A percentile compares a stretch with the other conserved stretches of the same genome.
phyloP scores from a whole-genome alignment of 208 protist genomes.

The Naegleria fowleri region DNA sequence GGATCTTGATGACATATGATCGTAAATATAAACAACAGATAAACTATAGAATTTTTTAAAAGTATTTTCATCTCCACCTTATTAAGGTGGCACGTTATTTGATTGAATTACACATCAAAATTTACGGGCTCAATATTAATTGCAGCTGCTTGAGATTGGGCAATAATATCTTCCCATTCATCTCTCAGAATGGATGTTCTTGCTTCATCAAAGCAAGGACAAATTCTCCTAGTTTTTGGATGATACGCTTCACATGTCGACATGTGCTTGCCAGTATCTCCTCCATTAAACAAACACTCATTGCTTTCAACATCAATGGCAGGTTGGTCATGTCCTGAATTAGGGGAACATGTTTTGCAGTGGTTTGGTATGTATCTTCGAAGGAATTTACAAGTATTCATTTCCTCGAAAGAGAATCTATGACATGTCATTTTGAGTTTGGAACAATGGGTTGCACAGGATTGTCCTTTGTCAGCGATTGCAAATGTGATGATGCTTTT shows the following conservation, averaged over 20 bases:
- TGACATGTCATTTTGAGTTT: neutral
- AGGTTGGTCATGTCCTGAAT: conserved; percentile 3
- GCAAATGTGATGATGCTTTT: neutral
- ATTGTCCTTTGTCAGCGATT: neutral
- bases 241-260: conserved; percentile 13
- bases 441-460: neutral
- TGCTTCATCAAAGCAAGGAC: conserved; percentile 17
- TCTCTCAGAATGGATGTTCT: neutral
- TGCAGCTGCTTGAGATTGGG: neutral
- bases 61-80: too few relatives aligned
- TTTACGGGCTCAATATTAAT: neutral
- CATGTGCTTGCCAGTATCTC: neutral
- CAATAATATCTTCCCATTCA: conserved; percentile 20
- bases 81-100: too few relatives aligned
- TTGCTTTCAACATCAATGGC: neutral
- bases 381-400: conserved; percentile 6
- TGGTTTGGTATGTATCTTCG: neutral
- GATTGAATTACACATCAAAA: too few relatives aligned
- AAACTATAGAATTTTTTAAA: too few relatives aligned
- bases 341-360: neutral
- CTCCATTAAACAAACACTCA: neutral
- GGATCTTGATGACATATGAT: too few relatives aligned
- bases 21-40: too few relatives aligned
- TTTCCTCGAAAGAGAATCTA: neutral
- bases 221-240: neutral